phyloP scores from a whole-genome alignment of 2,329 filamentous ascomycete genomes.

The Alternaria metachromatica region DNA sequence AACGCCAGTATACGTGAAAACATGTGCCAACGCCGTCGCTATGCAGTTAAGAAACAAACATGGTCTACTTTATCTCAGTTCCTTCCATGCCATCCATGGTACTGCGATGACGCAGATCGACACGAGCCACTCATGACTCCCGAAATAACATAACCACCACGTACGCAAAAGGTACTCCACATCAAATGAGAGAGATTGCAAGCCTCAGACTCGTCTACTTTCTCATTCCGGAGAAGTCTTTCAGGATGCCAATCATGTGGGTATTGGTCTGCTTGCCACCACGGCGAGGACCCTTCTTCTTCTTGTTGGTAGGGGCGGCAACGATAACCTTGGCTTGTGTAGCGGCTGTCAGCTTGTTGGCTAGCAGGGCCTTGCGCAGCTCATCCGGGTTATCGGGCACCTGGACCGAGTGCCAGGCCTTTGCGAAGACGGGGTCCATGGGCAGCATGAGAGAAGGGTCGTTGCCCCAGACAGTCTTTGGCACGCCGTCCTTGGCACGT shows the following conservation, averaged over 20 bases:
- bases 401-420: constrained; percentile 81
- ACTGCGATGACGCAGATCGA: not conserved
- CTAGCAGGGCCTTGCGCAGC: constrained; percentile 77
- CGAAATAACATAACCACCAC: not conserved
- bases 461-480: constrained; percentile 83
- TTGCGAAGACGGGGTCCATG: constrained; percentile 83
- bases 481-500: constrained; percentile 86
- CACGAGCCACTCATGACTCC: not conserved
- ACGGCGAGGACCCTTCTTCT: constrained; percentile 75
- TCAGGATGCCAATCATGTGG: constrained; percentile 82
- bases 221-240: constrained; percentile 68
- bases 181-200: not conserved
- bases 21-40: constrained; percentile 38
- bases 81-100: not conserved
- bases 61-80: constrained; percentile 27
- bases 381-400: constrained; percentile 75
- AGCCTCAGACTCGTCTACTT: constrained; percentile 29
- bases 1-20: not conserved
- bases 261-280: constrained; percentile 84
- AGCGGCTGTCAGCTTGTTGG: constrained; percentile 81
- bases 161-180: not conserved
- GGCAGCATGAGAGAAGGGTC: constrained; percentile 76
- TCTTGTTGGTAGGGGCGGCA: constrained; percentile 68
- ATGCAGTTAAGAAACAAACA: constrained; percentile 27
- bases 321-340: constrained; percentile 74